Base-by-base conservation (phyloP, 2,329 filamentous ascomycete genomes). In the Cylindrodendrum hubeiense region DNA sequence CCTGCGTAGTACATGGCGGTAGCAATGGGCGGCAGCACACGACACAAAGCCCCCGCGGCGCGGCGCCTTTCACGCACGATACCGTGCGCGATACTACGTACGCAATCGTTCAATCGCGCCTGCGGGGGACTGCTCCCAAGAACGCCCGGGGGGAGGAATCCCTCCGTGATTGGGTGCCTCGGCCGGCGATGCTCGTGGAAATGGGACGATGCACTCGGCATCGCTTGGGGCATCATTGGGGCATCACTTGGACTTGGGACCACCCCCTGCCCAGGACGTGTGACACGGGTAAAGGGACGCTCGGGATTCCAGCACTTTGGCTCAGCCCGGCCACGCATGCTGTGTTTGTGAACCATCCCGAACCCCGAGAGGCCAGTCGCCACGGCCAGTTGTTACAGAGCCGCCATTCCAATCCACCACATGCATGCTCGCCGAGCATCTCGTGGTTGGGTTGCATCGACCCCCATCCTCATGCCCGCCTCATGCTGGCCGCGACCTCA, bases 201-300 rank as follows among this genome's bases (percentile, higher is more conserved):
- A 62, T 62, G 51, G 44, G 19, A 30, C 59, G 44, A 56, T 55
- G 15, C n/a, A 22, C 46, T 56, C 59, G 59, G 51, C 53, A 52
- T 52, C 28, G 37, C 17, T 41, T 54, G 34, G 15, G 17, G 17
- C 15, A n/a, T 34, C 33, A 13, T n/a, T n/a, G n/a, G n/a, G n/a
- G n/a, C n/a, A n/a, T n/a, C n/a, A n/a, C n/a, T n/a, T n/a, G n/a
- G n/a, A n/a, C n/a, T n/a, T n/a, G n/a, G n/a, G n/a, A n/a, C n/a
- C n/a, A n/a, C n/a, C n/a, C n/a, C n/a, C n/a, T n/a, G 39, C 46
- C 53, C 53, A 5, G 34, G 39, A 39, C 28, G 34, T 46, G 54
- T 26, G 37, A 17, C 46, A 19, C 60, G 52, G 52, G 52, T 46
- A 62, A 55, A 62, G 28, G 59, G 59, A 43, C 34, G 24, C 24